phyloP scores from a whole-genome alignment of 2,329 filamentous ascomycete genomes.

The Blumeria hordei region DNA sequence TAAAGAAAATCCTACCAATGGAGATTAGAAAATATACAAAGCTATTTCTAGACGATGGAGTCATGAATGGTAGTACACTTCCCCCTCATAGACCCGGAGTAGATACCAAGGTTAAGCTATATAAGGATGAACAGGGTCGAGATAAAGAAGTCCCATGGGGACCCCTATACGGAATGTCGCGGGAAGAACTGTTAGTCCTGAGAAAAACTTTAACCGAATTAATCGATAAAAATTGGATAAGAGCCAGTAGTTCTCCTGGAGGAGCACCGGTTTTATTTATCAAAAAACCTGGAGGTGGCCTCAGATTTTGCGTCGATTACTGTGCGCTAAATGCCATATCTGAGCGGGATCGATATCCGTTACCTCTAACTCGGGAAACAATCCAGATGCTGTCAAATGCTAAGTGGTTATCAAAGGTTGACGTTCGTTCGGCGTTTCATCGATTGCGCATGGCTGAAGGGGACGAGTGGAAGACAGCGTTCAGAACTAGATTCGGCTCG shows the following conservation, averaged over 20 bases:
- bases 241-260: not conserved
- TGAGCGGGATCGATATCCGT: not conserved
- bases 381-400: not conserved
- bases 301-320: not conserved
- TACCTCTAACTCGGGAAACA: not conserved
- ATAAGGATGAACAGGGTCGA: not conserved
- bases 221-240: not conserved
- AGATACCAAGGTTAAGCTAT: not conserved
- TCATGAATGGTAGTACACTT: not conserved
- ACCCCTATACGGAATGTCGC: not conserved
- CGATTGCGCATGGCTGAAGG: not conserved
- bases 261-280: not conserved
- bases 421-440: not conserved
- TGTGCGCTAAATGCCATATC: not conserved
- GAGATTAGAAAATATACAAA: not conserved
- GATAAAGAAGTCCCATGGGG: not conserved
- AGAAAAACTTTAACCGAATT: not conserved
- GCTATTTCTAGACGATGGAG: not conserved
- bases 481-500: not conserved
- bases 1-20: not conserved
- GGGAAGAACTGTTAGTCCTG: not conserved
- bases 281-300: not conserved
- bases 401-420: not conserved
- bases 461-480: not conserved
- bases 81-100: not conserved